Evolutionary conservation across 1,139 yeast genomes (phyloP), one percentile per base, ranked within the genome.

Genomic region (Saccharomyces uvarum): DNA sequence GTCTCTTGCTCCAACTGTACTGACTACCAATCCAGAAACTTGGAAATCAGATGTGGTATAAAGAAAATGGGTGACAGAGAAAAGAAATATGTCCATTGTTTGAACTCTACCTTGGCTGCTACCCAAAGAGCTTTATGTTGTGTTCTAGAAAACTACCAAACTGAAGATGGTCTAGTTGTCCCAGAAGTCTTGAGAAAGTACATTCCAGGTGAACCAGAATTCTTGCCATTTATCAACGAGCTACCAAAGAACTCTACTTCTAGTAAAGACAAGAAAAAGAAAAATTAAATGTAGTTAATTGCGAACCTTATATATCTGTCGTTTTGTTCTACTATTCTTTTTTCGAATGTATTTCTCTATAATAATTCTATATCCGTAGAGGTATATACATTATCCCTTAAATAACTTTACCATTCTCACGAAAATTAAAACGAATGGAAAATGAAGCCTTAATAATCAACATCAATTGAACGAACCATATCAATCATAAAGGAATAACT

Each of bases 1-100:
- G 99, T 95, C 57, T 89, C 97, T 26, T 93, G 98, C 78, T 91
- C 98, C 58, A 93, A 93, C 81, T 93, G 99, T 82, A 95, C 99
- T 57, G 99, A 93, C 76, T 93, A 93, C 77, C 99, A 93, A 78
- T 88, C 98, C 51, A 87, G 99, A 79, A 91, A 91, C 80, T 81
- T 95, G 71, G 99, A 93, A 77, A 93, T 93, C 70, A 87, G 99
- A 81, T 93, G 97, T 75, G 99, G 99, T 73, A 88, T 91, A 69
- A 93, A 93, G 80, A 90, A 93, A 77, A 84, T 86, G 79, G 89
- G 89, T 74, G 97, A 91, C 76, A 84, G 85, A 65, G 97, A 91
- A 71, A 93, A 93, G 90, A 91, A 88, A 75, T 93, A 93, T 73
- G 99, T 95, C 57, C 99, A 93, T 76, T 93, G 99, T 77, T 81